Percentiles rank a stretch among this genome's conserved stretches.
These are phyloP conservation scores for Saccharomyces pastorianus DNA, from an alignment of 1,139 yeast species.

Conservation along the genomic window DNA sequence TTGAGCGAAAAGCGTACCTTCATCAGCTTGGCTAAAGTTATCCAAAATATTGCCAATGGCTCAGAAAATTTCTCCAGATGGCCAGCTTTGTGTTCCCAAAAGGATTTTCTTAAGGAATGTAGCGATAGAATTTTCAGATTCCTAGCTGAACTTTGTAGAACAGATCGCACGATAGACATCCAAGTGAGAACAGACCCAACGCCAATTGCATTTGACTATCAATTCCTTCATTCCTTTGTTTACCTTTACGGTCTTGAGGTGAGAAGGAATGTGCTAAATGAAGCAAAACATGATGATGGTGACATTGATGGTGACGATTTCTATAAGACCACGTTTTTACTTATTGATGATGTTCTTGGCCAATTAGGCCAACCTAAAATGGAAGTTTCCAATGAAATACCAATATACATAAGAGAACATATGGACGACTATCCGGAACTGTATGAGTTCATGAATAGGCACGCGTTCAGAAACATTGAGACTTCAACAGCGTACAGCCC, in stretches of 20 bases:
- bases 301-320: constrained; percentile 21
- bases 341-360: constrained; percentile 31
- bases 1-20: constrained; percentile 58
- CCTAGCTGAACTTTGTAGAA: constrained; percentile 34
- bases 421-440: constrained; percentile 44
- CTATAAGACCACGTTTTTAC: constrained; percentile 20
- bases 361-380: constrained; percentile 39
- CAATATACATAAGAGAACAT: constrained; percentile 42
- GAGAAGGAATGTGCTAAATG: constrained; percentile 35
- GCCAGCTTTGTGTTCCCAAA: constrained; percentile 43
- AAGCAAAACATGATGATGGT: constrained; percentile 20
- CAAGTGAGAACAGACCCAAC: constrained; percentile 12
- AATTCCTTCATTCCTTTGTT: constrained; percentile 57
- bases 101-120: constrained; percentile 39
- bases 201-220: constrained; percentile 35
- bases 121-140: constrained; percentile 43
- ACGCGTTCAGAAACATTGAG: constrained; percentile 49
- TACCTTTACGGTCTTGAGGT: constrained; percentile 54
- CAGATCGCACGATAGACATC: constrained; percentile 17
- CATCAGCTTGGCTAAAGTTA: constrained; percentile 73
- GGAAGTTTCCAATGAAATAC: constrained; percentile 45
- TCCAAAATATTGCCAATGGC: constrained; percentile 86
- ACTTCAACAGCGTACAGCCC: constrained; percentile 24
- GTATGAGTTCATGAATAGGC: constrained; percentile 68
- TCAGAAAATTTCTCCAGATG: constrained; percentile 51